Base-by-base conservation (phyloP, 2,329 filamentous ascomycete genomes). In the Penicillium sp. region DNA sequence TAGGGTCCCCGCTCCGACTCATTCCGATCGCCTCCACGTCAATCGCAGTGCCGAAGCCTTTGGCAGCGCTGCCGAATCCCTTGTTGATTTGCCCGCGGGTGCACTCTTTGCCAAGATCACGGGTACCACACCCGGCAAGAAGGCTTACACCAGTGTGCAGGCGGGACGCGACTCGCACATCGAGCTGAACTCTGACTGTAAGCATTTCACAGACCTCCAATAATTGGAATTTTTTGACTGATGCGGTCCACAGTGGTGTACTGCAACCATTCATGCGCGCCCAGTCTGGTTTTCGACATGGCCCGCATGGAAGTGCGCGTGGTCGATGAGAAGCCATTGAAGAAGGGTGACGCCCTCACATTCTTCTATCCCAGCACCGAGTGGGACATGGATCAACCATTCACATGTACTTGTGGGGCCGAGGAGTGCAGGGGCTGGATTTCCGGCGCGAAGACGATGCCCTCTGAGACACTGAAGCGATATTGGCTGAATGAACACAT, bases 251-350 rank as follows among this genome's bases (percentile, higher is more conserved):
- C 18, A 37, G 33, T 82, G 9, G 73, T 81, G 23, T 82, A 74
- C 65, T 74, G 78, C 68, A 82, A 82, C 66, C 79, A 82, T 65
- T 78, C 74, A 2, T 82, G 78, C 63, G 64, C 61, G 9, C 80
- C 80, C 0, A 73, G 72, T 3, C 54, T 82, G 12, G 72, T 79
- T 44, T 80, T 82, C 56, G 78, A 81, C 57, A 79, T 80, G 65
- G 50, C 58, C 18, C 64, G 63, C 45, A 67, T 70, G 64, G 70
- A 73, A 46, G 65, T 71, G 33, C 67, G 70, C 6, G 70, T 72
- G 1, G 66, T 66, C 7, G 64, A 69, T 37, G 60, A 72, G 42
- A 64, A 66, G 38, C 68, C 68, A 9, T 53, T 77, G 53, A 64
- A 66, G 38, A 58, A 50, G 3, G 74, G 73, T 1, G 74, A 77